Conservation (phyloP, 2,329 filamentous ascomycete species). For the Gnomoniopsis sp. region DNA sequence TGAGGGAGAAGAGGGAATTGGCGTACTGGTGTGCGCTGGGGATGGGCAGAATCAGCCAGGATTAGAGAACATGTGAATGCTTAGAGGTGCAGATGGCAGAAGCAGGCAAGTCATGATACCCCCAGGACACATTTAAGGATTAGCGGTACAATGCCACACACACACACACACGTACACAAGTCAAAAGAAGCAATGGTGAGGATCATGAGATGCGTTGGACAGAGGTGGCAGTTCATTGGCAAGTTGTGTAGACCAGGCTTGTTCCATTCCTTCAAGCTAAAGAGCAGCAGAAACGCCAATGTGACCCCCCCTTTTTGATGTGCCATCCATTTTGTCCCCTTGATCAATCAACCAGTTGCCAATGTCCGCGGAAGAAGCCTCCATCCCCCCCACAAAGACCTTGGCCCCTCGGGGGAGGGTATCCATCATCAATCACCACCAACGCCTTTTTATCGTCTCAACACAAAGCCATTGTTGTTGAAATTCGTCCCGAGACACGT, state of each 20-base stretch:
- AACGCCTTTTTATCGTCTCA: background rate
- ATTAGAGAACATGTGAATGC: slow-evolving; percentile 26
- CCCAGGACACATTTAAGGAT: slow-evolving; percentile 31
- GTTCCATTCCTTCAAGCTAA: slow-evolving; percentile 19
- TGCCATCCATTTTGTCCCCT: slow-evolving; percentile 14
- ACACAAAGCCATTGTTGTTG: background rate
- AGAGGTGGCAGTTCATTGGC: slow-evolving; percentile 16
- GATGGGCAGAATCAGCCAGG: slow-evolving; percentile 70
- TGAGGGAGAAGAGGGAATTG: slow-evolving; percentile 77
- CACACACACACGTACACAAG: background rate
- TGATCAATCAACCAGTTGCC: slow-evolving; percentile 16
- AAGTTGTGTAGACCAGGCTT: slow-evolving; percentile 16
- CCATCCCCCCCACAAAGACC: slow-evolving; percentile 1
- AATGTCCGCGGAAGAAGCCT: background rate
- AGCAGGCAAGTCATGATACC: slow-evolving; percentile 37
- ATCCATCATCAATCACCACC: background rate
- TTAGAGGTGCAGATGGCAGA: background rate
- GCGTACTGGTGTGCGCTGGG: slow-evolving; percentile 96
- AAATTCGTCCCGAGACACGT: slow-evolving; percentile 25
- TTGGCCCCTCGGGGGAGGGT: slow-evolving; percentile 2
- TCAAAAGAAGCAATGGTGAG: background rate
- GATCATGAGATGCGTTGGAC: background rate
- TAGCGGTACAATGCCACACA: background rate
- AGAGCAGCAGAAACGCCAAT: slow-evolving; percentile 12
- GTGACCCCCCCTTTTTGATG: slow-evolving; percentile 6